A percentile compares a stretch with the other conserved stretches of the same genome.
These are phyloP conservation scores for Botrytis galanthina DNA, from an alignment of 2,329 filamentous ascomycete genomes.

Conservation along the genomic window DNA sequence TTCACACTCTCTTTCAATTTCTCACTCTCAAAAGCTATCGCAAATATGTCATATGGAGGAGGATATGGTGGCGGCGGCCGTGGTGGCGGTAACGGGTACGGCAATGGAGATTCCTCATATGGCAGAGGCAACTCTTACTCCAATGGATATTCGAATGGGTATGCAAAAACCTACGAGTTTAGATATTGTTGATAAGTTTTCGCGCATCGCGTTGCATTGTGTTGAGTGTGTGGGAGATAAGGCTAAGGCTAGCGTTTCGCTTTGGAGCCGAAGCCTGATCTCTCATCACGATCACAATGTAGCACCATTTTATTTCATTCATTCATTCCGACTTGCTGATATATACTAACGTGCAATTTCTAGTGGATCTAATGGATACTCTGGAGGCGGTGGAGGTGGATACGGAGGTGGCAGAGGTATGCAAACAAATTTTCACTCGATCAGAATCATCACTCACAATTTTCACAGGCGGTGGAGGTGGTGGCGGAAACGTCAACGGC, in stretches of 20 bases:
- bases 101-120: conserved; percentile 54
- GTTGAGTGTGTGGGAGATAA: conserved; percentile 31
- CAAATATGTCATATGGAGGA: conserved; percentile 60
- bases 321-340: conserved; percentile 19
- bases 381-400: conserved; percentile 41
- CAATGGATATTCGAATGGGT: conserved; percentile 52
- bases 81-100: conserved; percentile 49
- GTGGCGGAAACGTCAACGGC: conserved; percentile 38
- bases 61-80: conserved; percentile 54
- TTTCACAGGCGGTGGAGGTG: conserved; percentile 39
- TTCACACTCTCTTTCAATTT: conserved; percentile 22
- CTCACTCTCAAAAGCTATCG: conserved; percentile 16
- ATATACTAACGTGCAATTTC: conserved; percentile 41
- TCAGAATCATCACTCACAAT: conserved; percentile 27
- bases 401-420: conserved; percentile 35
- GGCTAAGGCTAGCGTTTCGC: conserved; percentile 26
- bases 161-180: conserved; percentile 42
- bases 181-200: conserved; percentile 40
- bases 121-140: conserved; percentile 46
- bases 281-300: conserved; percentile 22
- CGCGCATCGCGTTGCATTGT: conserved; percentile 33
- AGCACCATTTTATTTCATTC: conserved; percentile 28
- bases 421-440: conserved; percentile 18
- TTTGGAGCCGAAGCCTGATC: conserved; percentile 19
- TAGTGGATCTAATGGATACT: conserved; percentile 52